phyloP scores from a whole-genome alignment of 2,329 filamentous ascomycete genomes.

The Coniochaeta sp. region DNA sequence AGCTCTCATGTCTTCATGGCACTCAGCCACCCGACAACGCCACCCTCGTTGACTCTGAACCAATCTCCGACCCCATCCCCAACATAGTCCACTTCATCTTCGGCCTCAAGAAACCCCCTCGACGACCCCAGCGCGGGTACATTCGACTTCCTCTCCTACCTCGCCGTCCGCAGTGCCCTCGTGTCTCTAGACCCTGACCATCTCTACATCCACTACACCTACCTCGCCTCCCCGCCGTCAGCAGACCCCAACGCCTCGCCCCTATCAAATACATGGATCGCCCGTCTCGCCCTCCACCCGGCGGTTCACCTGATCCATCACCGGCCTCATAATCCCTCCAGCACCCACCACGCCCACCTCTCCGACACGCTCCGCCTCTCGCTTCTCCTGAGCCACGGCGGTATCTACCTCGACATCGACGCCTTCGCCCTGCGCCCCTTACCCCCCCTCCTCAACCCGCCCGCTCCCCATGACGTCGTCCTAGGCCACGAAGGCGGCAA shows the following conservation, averaged over 20 bases:
- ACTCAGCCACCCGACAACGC: conserved; percentile 10
- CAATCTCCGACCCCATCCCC: conserved; percentile 21
- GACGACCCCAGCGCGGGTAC: conserved; percentile 20
- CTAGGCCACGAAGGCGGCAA: conserved; percentile 27
- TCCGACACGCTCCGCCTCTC: conserved; percentile 20
- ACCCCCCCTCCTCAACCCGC: conserved; percentile 10
- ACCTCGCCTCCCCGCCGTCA: conserved; percentile 25
- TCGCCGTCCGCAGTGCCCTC: conserved; percentile 28
- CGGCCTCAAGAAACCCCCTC: conserved; percentile 26
- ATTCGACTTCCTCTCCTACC: conserved; percentile 29
- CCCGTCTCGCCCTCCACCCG: conserved; percentile 23
- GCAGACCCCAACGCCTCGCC: conserved; percentile 22
- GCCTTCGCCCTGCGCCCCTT: conserved; percentile 17
- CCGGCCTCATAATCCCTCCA: conserved; percentile 19
- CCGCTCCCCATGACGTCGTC: conserved; percentile 15
- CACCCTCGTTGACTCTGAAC: conserved; percentile 3
- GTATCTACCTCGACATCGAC: conserved; percentile 22
- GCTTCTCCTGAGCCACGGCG: conserved; percentile 16
- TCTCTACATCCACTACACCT: conserved; percentile 29
- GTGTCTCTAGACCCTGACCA: conserved; percentile 27
- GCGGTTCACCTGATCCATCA: conserved; percentile 20
- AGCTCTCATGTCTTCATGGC: conserved; percentile 26
- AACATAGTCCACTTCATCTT: conserved; percentile 31
- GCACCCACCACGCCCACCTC: conserved; percentile 15
- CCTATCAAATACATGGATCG: conserved; percentile 27